Evolutionary conservation across 1,284 basidiomycete species (phyloP).

Genomic region (Rhodotorula mucilaginosa): DNA sequence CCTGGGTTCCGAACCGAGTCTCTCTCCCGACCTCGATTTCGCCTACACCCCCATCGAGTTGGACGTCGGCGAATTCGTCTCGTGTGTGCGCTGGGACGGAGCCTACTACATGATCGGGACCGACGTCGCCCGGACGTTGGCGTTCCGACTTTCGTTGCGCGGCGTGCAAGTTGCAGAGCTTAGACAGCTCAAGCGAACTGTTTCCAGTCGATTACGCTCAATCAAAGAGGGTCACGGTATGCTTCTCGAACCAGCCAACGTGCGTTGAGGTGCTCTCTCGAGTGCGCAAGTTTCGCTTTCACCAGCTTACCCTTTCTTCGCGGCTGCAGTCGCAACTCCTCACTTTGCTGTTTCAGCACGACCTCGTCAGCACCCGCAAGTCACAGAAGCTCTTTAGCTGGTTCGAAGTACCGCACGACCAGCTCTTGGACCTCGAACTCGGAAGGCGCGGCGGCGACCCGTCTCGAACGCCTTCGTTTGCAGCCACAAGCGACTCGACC

Average conservation of each 20-base stretch:
- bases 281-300: constrained; percentile 45
- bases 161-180: constrained; percentile 55
- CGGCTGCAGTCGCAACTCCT: constrained; percentile 74
- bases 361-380: constrained; percentile 92
- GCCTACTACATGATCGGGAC: constrained; percentile 89
- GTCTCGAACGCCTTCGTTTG: not conserved
- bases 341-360: constrained; percentile 87
- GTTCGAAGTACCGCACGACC: constrained; percentile 87
- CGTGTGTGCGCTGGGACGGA: constrained; percentile 84
- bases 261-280: not conserved
- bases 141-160: constrained; percentile 86
- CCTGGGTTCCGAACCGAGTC: too few species aligned
- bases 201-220: not conserved
- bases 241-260: not conserved
- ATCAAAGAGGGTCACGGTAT: not conserved
- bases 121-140: constrained; percentile 70
- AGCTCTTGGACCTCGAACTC: constrained; percentile 61
- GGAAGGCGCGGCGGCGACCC: not conserved
- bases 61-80: constrained; percentile 49
- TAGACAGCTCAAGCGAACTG: not conserved
- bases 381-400: constrained; percentile 94
- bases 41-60: too few species aligned
- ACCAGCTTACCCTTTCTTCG: not conserved
- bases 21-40: too few species aligned
- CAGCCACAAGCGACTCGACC: not conserved